phyloP scores from a whole-genome alignment of 768 basidiomycete genomes.

The Postia placenta region DNA sequence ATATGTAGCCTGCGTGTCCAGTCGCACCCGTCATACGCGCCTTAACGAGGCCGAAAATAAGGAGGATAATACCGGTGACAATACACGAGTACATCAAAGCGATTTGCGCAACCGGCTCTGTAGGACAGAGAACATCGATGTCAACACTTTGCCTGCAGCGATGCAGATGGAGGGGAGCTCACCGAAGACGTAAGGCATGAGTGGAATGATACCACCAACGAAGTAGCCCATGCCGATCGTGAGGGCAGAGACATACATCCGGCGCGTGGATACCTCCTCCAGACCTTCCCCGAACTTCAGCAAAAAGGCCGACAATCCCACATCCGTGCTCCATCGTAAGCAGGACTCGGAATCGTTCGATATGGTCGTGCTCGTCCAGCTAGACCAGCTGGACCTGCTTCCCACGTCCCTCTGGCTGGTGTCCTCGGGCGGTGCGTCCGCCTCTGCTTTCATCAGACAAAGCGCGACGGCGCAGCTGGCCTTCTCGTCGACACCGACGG shows the following conservation, averaged over 20 bases:
- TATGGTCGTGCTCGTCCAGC: slow-evolving; percentile 5
- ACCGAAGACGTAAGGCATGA: slow-evolving; percentile 87
- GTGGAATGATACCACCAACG: slow-evolving; percentile 87
- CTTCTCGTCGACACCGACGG: slow-evolving; percentile 83
- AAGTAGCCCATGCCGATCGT: slow-evolving; percentile 96
- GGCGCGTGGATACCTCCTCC: slow-evolving; percentile 82
- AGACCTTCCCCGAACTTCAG: slow-evolving; percentile 95
- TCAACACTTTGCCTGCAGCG: too few relatives aligned
- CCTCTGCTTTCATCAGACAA: slow-evolving; percentile 64
- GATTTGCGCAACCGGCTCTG: slow-evolving; percentile 52
- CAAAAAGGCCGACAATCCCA: slow-evolving; percentile 89
- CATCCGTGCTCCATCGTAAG: slow-evolving; percentile 65
- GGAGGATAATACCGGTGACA: slow-evolving; percentile 78
- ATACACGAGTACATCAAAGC: slow-evolving; percentile 70
- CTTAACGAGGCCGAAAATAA: slow-evolving; percentile 90
- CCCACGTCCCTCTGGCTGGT: too few relatives aligned
- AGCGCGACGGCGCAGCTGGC: slow-evolving; percentile 76
- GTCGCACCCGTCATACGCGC: slow-evolving; percentile 79
- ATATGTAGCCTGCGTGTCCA: slow-evolving; percentile 70
- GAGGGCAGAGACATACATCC: slow-evolving; percentile 86
- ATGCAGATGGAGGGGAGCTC: background rate
- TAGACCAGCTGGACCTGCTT: slow-evolving; percentile 9
- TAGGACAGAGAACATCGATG: too few relatives aligned
- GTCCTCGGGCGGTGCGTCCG: slow-evolving; percentile 23
- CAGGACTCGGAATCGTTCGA: slow-evolving; percentile 48